Evolutionary conservation across 176 grass and related monocot genomes (phyloP).

Genomic region (Aegilops umbellulata): DNA sequence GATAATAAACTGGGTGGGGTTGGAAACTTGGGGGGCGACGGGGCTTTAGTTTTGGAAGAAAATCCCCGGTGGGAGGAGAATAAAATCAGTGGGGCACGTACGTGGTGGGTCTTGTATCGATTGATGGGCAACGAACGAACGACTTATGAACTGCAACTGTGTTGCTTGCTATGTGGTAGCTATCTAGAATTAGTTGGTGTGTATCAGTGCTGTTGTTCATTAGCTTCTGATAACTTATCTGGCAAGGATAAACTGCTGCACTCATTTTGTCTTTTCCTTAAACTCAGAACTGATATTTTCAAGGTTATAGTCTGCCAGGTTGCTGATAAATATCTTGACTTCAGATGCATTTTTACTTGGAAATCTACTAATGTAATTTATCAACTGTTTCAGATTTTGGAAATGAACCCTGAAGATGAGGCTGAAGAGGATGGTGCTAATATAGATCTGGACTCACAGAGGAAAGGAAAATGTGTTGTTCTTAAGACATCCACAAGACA

Average conservation of each 20-base stretch:
- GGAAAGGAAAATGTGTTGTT: constrained; percentile 63
- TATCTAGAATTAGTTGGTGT: neutral
- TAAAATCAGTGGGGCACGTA: too few species aligned
- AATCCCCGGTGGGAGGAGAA: too few species aligned
- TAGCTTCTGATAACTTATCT: neutral
- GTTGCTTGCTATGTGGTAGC: neutral
- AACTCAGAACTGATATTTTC: neutral
- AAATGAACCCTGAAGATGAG: constrained; percentile 97
- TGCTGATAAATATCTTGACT: neutral
- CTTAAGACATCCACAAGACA: constrained; percentile 33
- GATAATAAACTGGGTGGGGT: too few species aligned
- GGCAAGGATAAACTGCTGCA: neutral
- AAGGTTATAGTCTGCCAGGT: neutral
- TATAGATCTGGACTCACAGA: constrained; percentile 87
- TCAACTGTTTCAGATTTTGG: constrained; percentile 60
- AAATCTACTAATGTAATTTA: constrained; percentile 4
- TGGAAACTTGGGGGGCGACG: too few species aligned
- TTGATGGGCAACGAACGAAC: too few species aligned
- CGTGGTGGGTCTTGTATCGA: too few species aligned
- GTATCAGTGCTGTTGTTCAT: neutral
- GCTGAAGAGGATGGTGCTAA: constrained; percentile 92
- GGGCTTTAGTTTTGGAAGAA: too few species aligned
- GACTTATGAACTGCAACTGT: neutral
- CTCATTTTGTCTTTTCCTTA: neutral
- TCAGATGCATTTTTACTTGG: neutral